These are phyloP conservation scores for Lyophyllum semitale DNA, from an alignment of 768 basidiomycete species.

Conservation along the genomic window DNA sequence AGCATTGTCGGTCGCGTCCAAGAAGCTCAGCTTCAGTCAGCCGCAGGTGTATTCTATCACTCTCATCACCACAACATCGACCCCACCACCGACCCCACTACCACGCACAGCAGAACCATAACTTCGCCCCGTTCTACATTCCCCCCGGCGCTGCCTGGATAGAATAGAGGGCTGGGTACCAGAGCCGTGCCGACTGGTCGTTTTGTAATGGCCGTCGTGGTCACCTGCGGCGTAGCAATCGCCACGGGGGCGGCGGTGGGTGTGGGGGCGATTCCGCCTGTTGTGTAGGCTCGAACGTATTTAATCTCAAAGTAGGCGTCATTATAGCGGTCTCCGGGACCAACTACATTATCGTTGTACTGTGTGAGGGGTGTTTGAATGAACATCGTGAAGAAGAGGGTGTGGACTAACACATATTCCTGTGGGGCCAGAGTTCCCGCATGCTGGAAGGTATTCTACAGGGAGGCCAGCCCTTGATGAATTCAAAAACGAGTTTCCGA, in stretches of 20 bases:
- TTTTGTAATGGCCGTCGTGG: constrained; percentile 2
- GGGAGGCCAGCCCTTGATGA: constrained; percentile 45
- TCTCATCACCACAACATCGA: background rate
- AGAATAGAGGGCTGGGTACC: constrained; percentile 20
- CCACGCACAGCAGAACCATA: background rate
- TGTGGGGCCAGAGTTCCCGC: constrained; percentile 34
- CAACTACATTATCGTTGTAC: constrained; percentile 55
- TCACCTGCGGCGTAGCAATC: constrained; percentile 3
- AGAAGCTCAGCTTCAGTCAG: background rate
- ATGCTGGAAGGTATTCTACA: constrained; percentile 37
- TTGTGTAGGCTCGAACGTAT: constrained; percentile 52
- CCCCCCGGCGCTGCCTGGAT: constrained; percentile 5
- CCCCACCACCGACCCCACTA: background rate
- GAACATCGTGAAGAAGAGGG: background rate
- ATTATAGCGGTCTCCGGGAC: constrained; percentile 41
- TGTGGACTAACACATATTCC: constrained; percentile 31
- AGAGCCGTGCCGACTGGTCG: constrained; percentile 17
- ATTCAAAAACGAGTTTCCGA: background rate
- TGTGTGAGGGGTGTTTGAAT: constrained; percentile 14
- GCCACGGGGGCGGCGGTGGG: constrained; percentile 23
- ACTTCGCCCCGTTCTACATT: background rate
- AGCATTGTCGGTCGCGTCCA: too few relatives aligned
- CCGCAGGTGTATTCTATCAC: background rate
- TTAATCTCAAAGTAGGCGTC: constrained; percentile 67
- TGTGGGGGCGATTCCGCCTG: constrained; percentile 26